Base-by-base conservation (phyloP, 129 eudicot species). In the Silybum marianum region DNA sequence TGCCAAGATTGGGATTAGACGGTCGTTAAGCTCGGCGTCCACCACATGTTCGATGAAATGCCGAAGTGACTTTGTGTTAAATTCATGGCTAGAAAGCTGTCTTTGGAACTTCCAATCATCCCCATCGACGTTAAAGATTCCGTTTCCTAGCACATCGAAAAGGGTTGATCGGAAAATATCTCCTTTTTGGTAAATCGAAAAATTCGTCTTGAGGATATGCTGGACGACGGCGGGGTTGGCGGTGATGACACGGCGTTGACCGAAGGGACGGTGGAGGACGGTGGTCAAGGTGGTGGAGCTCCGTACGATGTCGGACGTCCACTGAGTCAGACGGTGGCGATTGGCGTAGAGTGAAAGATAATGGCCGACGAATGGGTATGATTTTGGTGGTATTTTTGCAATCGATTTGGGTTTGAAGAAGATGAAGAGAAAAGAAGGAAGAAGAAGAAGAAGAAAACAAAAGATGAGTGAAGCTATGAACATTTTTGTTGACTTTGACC, bases 41-140 rank as follows among this genome's bases (percentile, higher is more conserved):
- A 93, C 97, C 1, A 93, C 97, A 5, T 72, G 26, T 30, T 91
- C 97, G 18, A 93, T 88, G 73, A 93, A 93, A 30, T 87, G 82
- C 7, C 93, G 44, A 0, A 93, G 83, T 0, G 98, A 90, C 48
- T 81, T 91, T 0, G 97, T 88, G 70, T 84, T 93, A 76, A 93
- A 93, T 65, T 91, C 97, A 40, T 91, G 91, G 81, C 97, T 93
- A 7, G 92, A 79, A 46, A 84, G 25, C 13, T 73, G 87, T 73
- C 84, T 73, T 42, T 79, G 80, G 21, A 84, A 23, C 80, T 78
- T 84, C 87, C 87, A 84, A 32, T 46, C 67, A 7, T 79, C 87
- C 3, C 80, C 87, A 66, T 79, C 84, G 4, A 79, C 89, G 74
- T 91, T 93, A 78, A 93, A 86, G 2, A 93, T 93, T 14, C 98